These are phyloP conservation scores for Vigna mungo DNA, from an alignment of 306 rosid species.

Conservation along the genomic window DNA sequence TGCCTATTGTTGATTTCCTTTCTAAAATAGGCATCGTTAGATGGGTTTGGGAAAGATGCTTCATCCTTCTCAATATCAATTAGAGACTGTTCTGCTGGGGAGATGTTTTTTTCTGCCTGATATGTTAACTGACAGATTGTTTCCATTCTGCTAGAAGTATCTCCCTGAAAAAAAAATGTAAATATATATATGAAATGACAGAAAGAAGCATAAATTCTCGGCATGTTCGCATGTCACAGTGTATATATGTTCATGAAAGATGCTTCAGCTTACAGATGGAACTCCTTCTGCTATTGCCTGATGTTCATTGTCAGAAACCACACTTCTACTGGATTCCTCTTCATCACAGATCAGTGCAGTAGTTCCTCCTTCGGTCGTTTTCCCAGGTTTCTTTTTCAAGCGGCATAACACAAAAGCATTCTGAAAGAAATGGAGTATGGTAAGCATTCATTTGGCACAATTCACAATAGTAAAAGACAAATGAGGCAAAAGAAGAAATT, in stretches of 20 bases:
- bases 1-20: conserved; percentile 3
- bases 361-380: conserved; percentile 34
- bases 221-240: background rate
- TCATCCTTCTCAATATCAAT: conserved; percentile 3
- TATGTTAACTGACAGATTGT: background rate
- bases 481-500: background rate
- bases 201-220: conserved; percentile 12
- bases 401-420: conserved; percentile 57
- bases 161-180: conserved; percentile 38
- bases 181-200: background rate
- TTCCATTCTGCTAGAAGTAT: background rate
- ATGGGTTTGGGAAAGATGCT: background rate
- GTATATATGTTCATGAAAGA: conserved; percentile 3
- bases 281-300: background rate
- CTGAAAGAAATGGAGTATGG: conserved; percentile 47
- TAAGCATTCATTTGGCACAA: conserved; percentile 15
- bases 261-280: conserved; percentile 54
- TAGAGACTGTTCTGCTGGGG: conserved; percentile 3
- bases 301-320: conserved; percentile 38
- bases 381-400: conserved; percentile 49
- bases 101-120: background rate
- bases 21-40: background rate
- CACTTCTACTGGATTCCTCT: conserved; percentile 44
- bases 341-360: conserved; percentile 35
- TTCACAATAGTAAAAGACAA: conserved; percentile 15